Base-by-base conservation (phyloP, 2,329 filamentous ascomycete species). In the Pseudogymnoascus sp. region DNA sequence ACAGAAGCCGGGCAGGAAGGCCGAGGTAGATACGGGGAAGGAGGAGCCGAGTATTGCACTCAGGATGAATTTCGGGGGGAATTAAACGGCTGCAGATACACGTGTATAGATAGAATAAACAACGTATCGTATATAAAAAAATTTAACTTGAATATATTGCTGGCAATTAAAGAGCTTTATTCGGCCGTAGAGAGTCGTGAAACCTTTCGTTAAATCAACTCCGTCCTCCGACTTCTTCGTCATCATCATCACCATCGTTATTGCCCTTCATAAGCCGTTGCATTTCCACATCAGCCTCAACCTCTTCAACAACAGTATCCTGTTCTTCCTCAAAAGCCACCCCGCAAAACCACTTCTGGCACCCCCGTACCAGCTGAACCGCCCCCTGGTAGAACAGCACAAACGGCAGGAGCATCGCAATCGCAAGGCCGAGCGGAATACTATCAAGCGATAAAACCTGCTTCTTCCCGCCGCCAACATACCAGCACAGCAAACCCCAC, bases 61-160 rank as follows among this genome's bases (percentile, higher is more conserved):
- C 72, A 94, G 95, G 82, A 95, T 97, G 90, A 82, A 96, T 74
- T 97, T 99, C 81, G 85, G 84, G 58, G 49, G 49, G 2, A 35
- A 33, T 33, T 35, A 55, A 12, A 55, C 23, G 49, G 35, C n/a
- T 33, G 9, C 28, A 35, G 49, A 55, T 55, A 33, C 49, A 55
- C 3, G 16, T 55, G 49, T 55, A 55, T n/a, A 52, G n/a, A 30
- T 55, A 35, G 28, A 33, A 55, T 35, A 55, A 49, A 28, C 12
- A 49, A 49, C 45, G n/a, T 30, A 33, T 55, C 25, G 49, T 55
- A 55, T 30, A 55, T 55, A 55, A 9, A 52, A 33, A 33, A 7
- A 19, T 33, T 55, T 55, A 55, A 45, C 41, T 25, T 25, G 12
- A 33, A 55, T 55, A 55, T 55, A 55, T 55, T 55, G 25, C 49